Base-by-base conservation (phyloP, 345 rosid species). In the Erucastrum elatum region DNA sequence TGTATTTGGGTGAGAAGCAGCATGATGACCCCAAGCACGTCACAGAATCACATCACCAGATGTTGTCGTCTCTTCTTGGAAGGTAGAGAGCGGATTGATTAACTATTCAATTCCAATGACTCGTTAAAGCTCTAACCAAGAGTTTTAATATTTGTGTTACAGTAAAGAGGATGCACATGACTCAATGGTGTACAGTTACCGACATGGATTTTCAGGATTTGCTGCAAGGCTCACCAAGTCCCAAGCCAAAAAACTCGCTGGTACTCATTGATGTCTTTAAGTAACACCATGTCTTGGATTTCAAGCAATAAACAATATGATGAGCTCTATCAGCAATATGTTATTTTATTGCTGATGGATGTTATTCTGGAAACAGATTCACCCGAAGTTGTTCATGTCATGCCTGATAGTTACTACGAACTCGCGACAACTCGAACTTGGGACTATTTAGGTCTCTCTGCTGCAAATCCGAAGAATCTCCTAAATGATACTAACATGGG, bases 161-260 rank as follows among this genome's bases (percentile, higher is more conserved):
- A 88, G 89, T 59, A 53, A 75, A 2, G 75, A 79, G 66, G 81
- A 51, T 71, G 87, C 87, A 0, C 59, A 68, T 70, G 82, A 83
- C 1, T 80, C 90, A 31, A 86, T 88, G 53, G 70, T 87, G 58
- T 86, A 85, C 71, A 82, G 88, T 30, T 87, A 83, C 79, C 70
- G 81, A 27, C 80, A 74, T n/a, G 75, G 79, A 12, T 79, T 88
- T 64, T 85, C 84, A 46, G 92, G 92, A 30, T 87, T 88, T 25
- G 82, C 87, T 0, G 92, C 92, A 3, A 66, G 66, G 44, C 82
- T 88, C 33, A 84, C 80, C 12, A 79, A 86, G 37, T 83, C 78
- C 13, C 81, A 86, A 60, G 87, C 84, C 1, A 79, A 67, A 35
- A 46, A 31, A 68, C 66, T 85, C 16, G 85, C 87, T 5, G 79